Base-by-base conservation (phyloP, 495 filamentous ascomycete species). In the Trichoderma asperelloides region DNA sequence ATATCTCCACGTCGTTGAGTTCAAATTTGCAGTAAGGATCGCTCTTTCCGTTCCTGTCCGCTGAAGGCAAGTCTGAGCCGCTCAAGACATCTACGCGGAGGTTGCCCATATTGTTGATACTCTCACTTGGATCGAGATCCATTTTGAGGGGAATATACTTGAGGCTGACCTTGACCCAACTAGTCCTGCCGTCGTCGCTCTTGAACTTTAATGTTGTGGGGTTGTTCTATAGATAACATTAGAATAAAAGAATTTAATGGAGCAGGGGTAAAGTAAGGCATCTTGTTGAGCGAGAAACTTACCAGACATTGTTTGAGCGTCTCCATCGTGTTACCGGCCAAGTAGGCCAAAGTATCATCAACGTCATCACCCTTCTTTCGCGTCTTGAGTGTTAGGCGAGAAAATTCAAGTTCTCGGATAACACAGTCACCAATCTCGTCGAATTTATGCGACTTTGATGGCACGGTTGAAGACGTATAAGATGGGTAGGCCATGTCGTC, bases 21-120 rank as follows among this genome's bases (percentile, higher is more conserved):
- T 88, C 85, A 76, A 99, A 98, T 71, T 95, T 96, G 83, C 91
- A 96, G 80, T 91, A 99, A 4, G 95, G 95, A 71, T 99, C 95
- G 72, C 91, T 96, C 82, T 88, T 96, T 49, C 95, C 95, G 74
- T 98, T 99, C 37, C 93, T 88, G 73, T 99, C 95, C 62, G 92
- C 93, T 13, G 94, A 85, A 11, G 95, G 95, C 25, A 99, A 86
- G 69, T 97, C 88, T 30, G 87, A 82, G 25, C 90, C 95, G 74
- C 96, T 91, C 63, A 97, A 78, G n/a, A 98, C 82, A 69, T 97
- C 92, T 62, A 98, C 90, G 12, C 91, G 89, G 39, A 99, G 86
- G 64, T 85, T 91, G 66, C 95, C 95, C 88, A 95, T 93, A 78
- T 99, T 99, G 84, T 96, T 98, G 82, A 98, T 96, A 75, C 91